Base-by-base conservation (phyloP, 2,329 filamentous ascomycete species). In the Graphium sp. region DNA sequence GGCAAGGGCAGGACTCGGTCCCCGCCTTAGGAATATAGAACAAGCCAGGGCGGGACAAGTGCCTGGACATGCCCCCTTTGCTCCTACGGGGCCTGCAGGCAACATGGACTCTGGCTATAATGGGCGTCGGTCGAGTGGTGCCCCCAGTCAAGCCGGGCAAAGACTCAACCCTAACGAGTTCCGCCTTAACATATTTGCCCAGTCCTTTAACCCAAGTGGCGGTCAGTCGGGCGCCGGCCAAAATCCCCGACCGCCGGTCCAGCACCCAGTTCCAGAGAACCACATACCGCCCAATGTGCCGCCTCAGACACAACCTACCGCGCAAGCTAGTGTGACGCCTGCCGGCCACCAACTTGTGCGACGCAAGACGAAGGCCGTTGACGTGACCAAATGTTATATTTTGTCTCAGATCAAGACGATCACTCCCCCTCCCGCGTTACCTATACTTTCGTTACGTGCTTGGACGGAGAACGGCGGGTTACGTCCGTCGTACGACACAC, bases 401-500 rank as follows among this genome's bases (percentile, higher is more conserved):
- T 45, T 72, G 24, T 51, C 57, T 3, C 56, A 62, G 30, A 57
- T 74, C 36, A 61, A 68, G 50, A 59, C 58, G 0, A 48, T 70
- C 26, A 55, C 58, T 31, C 62, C 66, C 2, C 56, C 60, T 0
- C 53, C 58, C 33, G 62, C 55, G 15, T n/a, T n/a, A n/a, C n/a
- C n/a, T n/a, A n/a, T n/a, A n/a, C n/a, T n/a, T n/a, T n/a, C n/a
- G n/a, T n/a, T n/a, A n/a, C 59, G 62, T 39, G 72, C 78, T 36
- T 84, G 75, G 60, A 62, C 72, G 20, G 66, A 73, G 33, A 92
- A 89, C 43, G 76, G 74, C 26, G 84, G 83, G n/a, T 68, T 94
- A 30, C 77, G 78, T 21, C 77, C 78, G 17, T 74, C 87, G 4
- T 94, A 77, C 50, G 76, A 83, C 41, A 95, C 89, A 2, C 60